Conservation (phyloP, 108 stramenopile genomes). For the Licmophora abbreviata region DNA sequence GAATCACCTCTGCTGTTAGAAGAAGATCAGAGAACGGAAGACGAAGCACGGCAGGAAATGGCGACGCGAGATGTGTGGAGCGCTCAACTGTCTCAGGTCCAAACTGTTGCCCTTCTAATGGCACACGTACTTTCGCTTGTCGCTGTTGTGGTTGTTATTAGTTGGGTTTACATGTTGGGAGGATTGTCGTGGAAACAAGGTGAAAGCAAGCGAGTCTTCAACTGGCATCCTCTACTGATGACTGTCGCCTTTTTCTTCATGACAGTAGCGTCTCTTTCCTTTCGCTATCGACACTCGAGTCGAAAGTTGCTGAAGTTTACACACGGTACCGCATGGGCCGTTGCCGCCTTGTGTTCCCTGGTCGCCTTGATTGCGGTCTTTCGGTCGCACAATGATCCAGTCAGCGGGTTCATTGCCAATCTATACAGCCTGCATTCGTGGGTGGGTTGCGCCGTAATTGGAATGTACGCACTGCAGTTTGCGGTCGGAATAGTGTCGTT, state of each 20-base stretch:
- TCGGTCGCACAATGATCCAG: constrained; percentile 55
- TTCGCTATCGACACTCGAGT: constrained; percentile 25
- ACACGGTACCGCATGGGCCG: constrained; percentile 43
- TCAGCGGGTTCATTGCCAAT: constrained; percentile 63
- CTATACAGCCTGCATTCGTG: constrained; percentile 74
- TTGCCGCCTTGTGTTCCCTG: constrained; percentile 33
- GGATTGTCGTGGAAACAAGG: constrained; percentile 41
- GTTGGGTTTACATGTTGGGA: constrained; percentile 30
- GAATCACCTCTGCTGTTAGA: too few species aligned
- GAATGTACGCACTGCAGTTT: constrained; percentile 43
- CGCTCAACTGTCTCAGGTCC: too few species aligned
- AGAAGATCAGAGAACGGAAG: too few species aligned
- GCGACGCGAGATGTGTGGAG: too few species aligned
- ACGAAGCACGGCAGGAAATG: too few species aligned
- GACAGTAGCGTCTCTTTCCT: constrained; percentile 49
- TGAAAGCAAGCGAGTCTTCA: constrained; percentile 62
- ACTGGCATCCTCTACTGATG: constrained; percentile 79
- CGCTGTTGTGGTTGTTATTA: background rate
- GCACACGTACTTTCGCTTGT: background rate
- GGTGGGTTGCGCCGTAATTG: constrained; percentile 49
- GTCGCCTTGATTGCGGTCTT: constrained; percentile 62
- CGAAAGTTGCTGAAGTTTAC: constrained; percentile 27
- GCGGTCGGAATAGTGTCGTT: constrained; percentile 34
- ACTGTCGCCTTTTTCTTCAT: constrained; percentile 52
- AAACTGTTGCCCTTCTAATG: too few species aligned